These are phyloP conservation scores for Anastatica hierochuntica DNA, from an alignment of 345 rosid genomes.

Conservation along the genomic window DNA sequence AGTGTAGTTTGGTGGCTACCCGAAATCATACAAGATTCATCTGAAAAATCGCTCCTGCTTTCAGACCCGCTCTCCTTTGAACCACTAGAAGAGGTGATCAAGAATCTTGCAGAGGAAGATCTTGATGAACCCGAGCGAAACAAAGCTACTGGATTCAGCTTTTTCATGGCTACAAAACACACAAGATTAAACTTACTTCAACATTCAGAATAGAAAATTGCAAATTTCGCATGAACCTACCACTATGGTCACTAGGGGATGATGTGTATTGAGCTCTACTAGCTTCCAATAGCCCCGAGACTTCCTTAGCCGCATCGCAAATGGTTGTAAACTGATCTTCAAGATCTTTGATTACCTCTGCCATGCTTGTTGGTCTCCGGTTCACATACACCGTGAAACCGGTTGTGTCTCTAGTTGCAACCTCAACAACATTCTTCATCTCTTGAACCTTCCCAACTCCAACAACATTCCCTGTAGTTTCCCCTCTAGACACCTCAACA, in stretches of 20 bases:
- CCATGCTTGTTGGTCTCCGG: conserved; percentile 84
- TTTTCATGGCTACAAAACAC: conserved; percentile 58
- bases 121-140: conserved; percentile 88
- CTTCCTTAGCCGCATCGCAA: conserved; percentile 65
- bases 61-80: conserved; percentile 50
- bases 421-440: conserved; percentile 33
- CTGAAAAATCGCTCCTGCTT: conserved; percentile 30
- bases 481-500: conserved; percentile 38
- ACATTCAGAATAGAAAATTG: background rate
- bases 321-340: conserved; percentile 61
- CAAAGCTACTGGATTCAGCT: conserved; percentile 87
- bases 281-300: conserved; percentile 71
- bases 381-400: conserved; percentile 91
- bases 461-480: conserved; percentile 38
- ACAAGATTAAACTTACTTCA: background rate
- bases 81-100: conserved; percentile 45
- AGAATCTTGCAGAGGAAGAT: conserved; percentile 70
- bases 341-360: conserved; percentile 88
- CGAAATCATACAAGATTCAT: conserved; percentile 43
- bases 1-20: conserved; percentile 81
- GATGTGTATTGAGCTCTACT: conserved; percentile 55
- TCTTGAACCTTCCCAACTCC: conserved; percentile 42
- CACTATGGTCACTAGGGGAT: conserved; percentile 55
- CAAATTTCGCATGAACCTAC: conserved; percentile 25
- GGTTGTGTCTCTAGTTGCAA: conserved; percentile 44